Percentiles rank a stretch among this genome's conserved stretches.
phyloP scores from a whole-genome alignment of 805 yeast genomes.

The Saccharomyces eubayanus region DNA sequence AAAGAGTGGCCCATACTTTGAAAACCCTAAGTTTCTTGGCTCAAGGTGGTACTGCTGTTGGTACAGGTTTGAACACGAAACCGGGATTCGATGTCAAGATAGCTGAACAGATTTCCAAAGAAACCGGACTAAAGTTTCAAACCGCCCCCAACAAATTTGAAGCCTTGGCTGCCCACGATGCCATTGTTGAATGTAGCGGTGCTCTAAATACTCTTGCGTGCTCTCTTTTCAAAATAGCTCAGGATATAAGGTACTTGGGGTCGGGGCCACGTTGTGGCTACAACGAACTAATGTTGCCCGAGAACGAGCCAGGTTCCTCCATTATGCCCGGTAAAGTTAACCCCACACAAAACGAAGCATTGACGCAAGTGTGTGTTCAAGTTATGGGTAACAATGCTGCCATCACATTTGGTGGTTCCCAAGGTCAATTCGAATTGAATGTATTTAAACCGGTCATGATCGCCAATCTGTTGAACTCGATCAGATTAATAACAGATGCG shows the following conservation, averaged over 20 bases:
- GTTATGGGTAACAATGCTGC: constrained; percentile 95
- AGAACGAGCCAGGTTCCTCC: constrained; percentile 98
- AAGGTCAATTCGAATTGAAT: constrained; percentile 97
- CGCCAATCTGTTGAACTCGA: constrained; percentile 77
- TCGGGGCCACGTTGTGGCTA: constrained; percentile 99
- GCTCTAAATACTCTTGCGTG: constrained; percentile 92
- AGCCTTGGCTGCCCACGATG: constrained; percentile 98
- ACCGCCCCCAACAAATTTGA: constrained; percentile 99
- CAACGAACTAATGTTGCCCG: constrained; percentile 91
- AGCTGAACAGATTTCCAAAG: constrained; percentile 75
- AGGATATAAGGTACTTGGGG: constrained; percentile 95
- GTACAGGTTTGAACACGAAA: constrained; percentile 94
- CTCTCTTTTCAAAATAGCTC: constrained; percentile 91
- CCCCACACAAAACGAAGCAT: constrained; percentile 98
- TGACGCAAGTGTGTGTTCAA: constrained; percentile 96
- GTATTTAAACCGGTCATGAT: constrained; percentile 97
- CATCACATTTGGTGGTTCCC: constrained; percentile 95
- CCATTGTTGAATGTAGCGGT: constrained; percentile 95
- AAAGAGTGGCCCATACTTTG: constrained; percentile 68
- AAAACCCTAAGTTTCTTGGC: constrained; percentile 77
- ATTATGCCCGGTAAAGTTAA: constrained; percentile 99
- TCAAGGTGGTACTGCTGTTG: constrained; percentile 99
- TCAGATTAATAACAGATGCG: constrained; percentile 86
- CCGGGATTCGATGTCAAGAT: constrained; percentile 81
- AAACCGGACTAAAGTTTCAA: constrained; percentile 81